A percentile compares a stretch with the other conserved stretches of the same genome.
Evolutionary conservation across 2,329 filamentous ascomycete genomes (phyloP).

Genomic region (Aciculosporium take): DNA sequence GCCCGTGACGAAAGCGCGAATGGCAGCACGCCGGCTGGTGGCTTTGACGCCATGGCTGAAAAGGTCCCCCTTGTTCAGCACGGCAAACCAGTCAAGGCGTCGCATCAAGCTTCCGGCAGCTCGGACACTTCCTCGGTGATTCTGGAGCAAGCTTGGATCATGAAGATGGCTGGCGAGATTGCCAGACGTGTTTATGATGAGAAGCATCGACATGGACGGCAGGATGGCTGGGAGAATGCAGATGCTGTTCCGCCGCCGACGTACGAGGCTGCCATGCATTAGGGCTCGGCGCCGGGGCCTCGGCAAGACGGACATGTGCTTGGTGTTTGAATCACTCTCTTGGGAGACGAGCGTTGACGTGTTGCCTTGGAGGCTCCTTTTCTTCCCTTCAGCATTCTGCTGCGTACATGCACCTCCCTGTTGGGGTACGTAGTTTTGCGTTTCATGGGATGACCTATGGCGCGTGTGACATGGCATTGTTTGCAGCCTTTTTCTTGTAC

Average conservation of each 20-base stretch:
- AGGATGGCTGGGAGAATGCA: conserved; percentile 30
- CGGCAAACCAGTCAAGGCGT: conserved; percentile 16
- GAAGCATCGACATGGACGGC: conserved; percentile 40
- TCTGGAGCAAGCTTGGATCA: conserved; percentile 71
- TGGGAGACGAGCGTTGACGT: too few relatives aligned
- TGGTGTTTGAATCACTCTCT: too few relatives aligned
- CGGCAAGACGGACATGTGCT: too few relatives aligned
- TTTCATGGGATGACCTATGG: too few relatives aligned
- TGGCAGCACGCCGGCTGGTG: conserved; percentile 4
- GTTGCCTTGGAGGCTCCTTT: too few relatives aligned
- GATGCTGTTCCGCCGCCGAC: conserved; percentile 47
- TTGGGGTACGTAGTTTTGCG: too few relatives aligned
- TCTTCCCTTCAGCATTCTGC: too few relatives aligned
- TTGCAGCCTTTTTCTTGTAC: too few relatives aligned
- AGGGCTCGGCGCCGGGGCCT: too few relatives aligned
- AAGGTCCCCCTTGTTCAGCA: conserved; percentile 17
- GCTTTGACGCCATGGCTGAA: conserved; percentile 7
- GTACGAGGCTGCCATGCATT: conserved; percentile 35
- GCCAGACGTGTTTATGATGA: conserved; percentile 78
- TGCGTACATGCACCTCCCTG: too few relatives aligned
- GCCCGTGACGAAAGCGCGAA: conserved; percentile 10
- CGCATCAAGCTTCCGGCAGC: conserved; percentile 13
- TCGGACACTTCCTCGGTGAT: conserved; percentile 45
- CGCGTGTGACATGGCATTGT: too few relatives aligned
- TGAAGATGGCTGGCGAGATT: conserved; percentile 89